A percentile compares a stretch with the other conserved stretches of the same genome.
Conservation (phyloP, 768 basidiomycete genomes). For the Psilocybe tampanensis region DNA sequence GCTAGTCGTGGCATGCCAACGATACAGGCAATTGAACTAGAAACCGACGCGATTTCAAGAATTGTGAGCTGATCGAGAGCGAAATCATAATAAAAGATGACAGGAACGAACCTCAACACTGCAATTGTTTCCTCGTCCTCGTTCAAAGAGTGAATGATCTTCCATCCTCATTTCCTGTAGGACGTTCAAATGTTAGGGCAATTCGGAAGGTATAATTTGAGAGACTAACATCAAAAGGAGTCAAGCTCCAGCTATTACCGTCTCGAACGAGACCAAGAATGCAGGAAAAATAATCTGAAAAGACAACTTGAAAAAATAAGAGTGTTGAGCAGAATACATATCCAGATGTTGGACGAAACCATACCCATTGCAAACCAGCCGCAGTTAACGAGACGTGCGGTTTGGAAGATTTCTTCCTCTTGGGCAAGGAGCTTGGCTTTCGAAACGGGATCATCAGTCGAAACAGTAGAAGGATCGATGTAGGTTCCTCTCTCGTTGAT, state of each 20-base stretch:
- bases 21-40: slow-evolving; percentile 84
- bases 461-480: slow-evolving; percentile 52
- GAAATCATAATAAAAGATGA: background rate
- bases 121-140: slow-evolving; percentile 80
- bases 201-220: background rate
- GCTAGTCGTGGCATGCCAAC: slow-evolving; percentile 85
- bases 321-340: background rate
- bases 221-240: slow-evolving; percentile 64
- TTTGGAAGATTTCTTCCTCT: slow-evolving; percentile 86
- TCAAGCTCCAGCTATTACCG: slow-evolving; percentile 77
- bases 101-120: slow-evolving; percentile 68
- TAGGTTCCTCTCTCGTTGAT: slow-evolving; percentile 79
- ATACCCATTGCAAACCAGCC: slow-evolving; percentile 72
- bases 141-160: slow-evolving; percentile 70
- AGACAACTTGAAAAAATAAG: slow-evolving; percentile 47
- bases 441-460: slow-evolving; percentile 34
- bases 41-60: background rate
- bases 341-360: slow-evolving; percentile 7
- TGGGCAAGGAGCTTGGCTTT: slow-evolving; percentile 46
- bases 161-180: slow-evolving; percentile 62
- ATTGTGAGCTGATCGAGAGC: background rate
- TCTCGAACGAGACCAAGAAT: slow-evolving; percentile 80
- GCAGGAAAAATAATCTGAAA: slow-evolving; percentile 80
- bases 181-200: background rate
- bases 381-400: slow-evolving; percentile 74